Conservation (phyloP, 352 stramenopile species). For the Thalassiosira hispida region DNA sequence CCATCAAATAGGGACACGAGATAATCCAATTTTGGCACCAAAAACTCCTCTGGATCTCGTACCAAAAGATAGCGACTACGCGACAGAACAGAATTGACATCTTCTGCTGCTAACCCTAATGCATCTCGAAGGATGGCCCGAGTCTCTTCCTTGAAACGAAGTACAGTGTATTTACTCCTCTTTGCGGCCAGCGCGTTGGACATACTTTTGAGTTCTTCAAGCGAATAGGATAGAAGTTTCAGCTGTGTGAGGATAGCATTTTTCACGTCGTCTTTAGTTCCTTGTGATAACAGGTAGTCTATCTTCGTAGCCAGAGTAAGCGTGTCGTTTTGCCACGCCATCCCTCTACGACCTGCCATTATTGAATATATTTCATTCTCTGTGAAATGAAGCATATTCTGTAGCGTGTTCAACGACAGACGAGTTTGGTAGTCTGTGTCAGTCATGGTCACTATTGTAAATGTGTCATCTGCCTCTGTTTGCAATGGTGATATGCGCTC, state of each 20-base stretch:
- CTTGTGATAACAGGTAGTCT: neutral
- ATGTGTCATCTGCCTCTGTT: neutral
- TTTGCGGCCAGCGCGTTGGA: too few species aligned
- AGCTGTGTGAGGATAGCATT: neutral
- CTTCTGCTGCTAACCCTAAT: neutral
- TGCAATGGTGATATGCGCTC: neutral
- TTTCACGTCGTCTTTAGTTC: conserved; percentile 4
- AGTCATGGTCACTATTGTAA: conserved; percentile 13
- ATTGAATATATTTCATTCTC: too few species aligned
- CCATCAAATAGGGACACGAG: conserved; percentile 14
- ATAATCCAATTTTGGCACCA: conserved; percentile 31
- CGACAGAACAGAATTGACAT: conserved; percentile 18
- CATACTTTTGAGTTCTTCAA: conserved; percentile 1
- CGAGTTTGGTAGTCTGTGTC: conserved; percentile 13
- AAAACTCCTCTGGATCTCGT: conserved; percentile 23
- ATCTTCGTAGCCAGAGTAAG: neutral
- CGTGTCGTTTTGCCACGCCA: neutral
- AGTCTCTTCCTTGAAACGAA: too few species aligned
- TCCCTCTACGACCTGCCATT: too few species aligned
- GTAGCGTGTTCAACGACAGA: conserved; percentile 20
- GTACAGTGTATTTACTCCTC: too few species aligned
- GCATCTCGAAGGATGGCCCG: too few species aligned
- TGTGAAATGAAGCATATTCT: conserved; percentile 16
- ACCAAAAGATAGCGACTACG: conserved; percentile 3
- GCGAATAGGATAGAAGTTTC: neutral